Evolutionary conservation across 139 green algal species (phyloP).

Genomic region (Mesotaenium endlicherianum): DNA sequence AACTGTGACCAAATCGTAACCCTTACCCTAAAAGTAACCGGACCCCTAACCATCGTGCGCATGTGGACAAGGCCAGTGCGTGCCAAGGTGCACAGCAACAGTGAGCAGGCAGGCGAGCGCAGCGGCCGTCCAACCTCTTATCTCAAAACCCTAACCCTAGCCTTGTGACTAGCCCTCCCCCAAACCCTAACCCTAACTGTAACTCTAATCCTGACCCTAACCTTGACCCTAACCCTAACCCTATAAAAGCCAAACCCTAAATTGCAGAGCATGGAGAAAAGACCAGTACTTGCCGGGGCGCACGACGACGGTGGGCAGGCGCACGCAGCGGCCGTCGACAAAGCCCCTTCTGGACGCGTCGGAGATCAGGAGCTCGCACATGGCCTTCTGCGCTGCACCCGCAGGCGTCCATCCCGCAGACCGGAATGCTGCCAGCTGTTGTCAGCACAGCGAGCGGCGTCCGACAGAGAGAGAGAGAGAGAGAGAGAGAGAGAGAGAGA

Average conservation of each 20-base stretch:
- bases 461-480: background rate
- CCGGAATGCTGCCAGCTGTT: background rate
- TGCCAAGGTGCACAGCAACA: too few relatives aligned
- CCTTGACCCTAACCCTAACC: background rate
- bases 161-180: background rate
- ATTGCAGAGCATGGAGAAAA: too few relatives aligned
- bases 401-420: too few relatives aligned
- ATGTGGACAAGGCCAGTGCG: too few relatives aligned
- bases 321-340: slow-evolving; percentile 3
- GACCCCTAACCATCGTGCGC: too few relatives aligned
- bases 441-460: background rate
- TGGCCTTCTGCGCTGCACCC: slow-evolving; percentile 46
- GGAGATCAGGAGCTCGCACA: slow-evolving; percentile 32
- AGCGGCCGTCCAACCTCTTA: too few relatives aligned
- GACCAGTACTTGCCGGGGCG: slow-evolving; percentile 14
- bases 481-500: background rate
- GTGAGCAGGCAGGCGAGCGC: too few relatives aligned
- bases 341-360: slow-evolving; percentile 26
- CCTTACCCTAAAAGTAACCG: too few relatives aligned
- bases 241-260: too few relatives aligned
- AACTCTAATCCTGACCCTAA: background rate
- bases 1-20: too few relatives aligned
- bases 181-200: background rate
- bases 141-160: background rate
- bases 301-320: slow-evolving; percentile 36